Evolutionary conservation across 1,139 yeast genomes (phyloP), one percentile per base, ranked within the genome.

Genomic region (Yamadazyma spencermartinsiae): DNA sequence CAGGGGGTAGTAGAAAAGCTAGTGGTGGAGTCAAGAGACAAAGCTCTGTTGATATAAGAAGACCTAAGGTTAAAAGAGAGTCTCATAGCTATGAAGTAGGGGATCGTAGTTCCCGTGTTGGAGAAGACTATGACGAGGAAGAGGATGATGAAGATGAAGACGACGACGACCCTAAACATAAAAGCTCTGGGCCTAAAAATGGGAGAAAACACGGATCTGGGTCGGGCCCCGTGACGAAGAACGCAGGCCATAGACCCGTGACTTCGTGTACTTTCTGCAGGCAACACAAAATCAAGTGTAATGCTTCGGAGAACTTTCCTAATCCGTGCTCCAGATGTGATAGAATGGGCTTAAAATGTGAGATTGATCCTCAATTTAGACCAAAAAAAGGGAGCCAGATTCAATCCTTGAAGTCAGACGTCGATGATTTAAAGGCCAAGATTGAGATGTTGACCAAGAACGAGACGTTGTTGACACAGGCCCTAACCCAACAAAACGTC

Each of bases 211-310:
- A n/a, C 26, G 13, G 13, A 7, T 26, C 29, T 13, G 13, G 16
- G 7, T n/a, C 15, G 10, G 29, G 29, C 5, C 29, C 29, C 7
- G 29, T n/a, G 13, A 14, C 31, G 6, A 28, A 28, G 57, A 28
- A 51, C 4, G 58, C 71, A 0, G 74, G 74, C 11, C 90, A 84
- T 52, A 67, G 96, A 39, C 96, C 96, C 0, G 95, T 89, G 2
- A 86, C 96, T 0, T 85, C 95, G 3, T 90, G 98, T 56, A 86
- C 96, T 0, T 94, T 88, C 55, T 90, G 98, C 58, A 80, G 97
- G 38, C 97, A 90, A 57, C 97, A 89, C 58, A 90, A 90, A 61
- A 88, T 89, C 62, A 86, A 85, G 55, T 90, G 98, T 63, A 87
- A 90, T 56, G 97, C 97, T 0, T 77, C 87, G 3, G 92, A 86